phyloP scores from a whole-genome alignment of 2,329 filamentous ascomycete species.

The Claviceps sp. region DNA sequence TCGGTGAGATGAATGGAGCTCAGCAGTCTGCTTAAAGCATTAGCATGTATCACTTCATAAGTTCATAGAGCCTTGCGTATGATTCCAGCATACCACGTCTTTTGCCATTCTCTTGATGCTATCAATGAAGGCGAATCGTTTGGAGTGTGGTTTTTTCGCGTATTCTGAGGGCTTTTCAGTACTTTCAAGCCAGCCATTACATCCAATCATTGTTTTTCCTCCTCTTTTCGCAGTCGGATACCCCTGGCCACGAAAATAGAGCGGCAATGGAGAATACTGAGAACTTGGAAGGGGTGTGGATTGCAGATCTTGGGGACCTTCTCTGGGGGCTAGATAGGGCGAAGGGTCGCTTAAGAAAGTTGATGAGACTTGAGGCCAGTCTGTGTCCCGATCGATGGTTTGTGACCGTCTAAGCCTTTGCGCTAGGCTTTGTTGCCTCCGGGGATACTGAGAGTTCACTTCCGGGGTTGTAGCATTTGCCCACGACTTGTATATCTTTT shows the following conservation, averaged over 20 bases:
- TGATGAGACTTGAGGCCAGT: slow-evolving; percentile 3
- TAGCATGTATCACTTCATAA: slow-evolving; percentile 5
- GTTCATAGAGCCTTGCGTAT: background rate
- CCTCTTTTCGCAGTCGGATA: slow-evolving; percentile 26
- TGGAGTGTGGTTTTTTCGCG: slow-evolving; percentile 17
- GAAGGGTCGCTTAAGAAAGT: background rate
- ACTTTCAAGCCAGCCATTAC: slow-evolving; percentile 43
- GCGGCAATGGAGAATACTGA: slow-evolving; percentile 28
- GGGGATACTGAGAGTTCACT: slow-evolving; percentile 8
- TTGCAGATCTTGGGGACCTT: background rate
- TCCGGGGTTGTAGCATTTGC: slow-evolving; percentile 10
- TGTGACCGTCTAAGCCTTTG: slow-evolving; percentile 16
- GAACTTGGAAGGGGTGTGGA: slow-evolving; percentile 8
- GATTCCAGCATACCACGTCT: slow-evolving; percentile 30
- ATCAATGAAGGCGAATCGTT: slow-evolving; percentile 29
- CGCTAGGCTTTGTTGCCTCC: slow-evolving; percentile 7
- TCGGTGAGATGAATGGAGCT: slow-evolving; percentile 15
- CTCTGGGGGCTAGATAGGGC: background rate
- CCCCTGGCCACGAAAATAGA: slow-evolving; percentile 27
- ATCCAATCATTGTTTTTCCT: slow-evolving; percentile 39
- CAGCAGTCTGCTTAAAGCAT: slow-evolving; percentile 15
- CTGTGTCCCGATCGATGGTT: slow-evolving; percentile 13
- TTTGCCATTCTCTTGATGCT: slow-evolving; percentile 39
- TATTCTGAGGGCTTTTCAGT: slow-evolving; percentile 16
- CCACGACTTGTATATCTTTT: slow-evolving; percentile 12